These are phyloP conservation scores for Arabidopsis suecica DNA, from an alignment of 345 rosid genomes.

Conservation along the genomic window DNA sequence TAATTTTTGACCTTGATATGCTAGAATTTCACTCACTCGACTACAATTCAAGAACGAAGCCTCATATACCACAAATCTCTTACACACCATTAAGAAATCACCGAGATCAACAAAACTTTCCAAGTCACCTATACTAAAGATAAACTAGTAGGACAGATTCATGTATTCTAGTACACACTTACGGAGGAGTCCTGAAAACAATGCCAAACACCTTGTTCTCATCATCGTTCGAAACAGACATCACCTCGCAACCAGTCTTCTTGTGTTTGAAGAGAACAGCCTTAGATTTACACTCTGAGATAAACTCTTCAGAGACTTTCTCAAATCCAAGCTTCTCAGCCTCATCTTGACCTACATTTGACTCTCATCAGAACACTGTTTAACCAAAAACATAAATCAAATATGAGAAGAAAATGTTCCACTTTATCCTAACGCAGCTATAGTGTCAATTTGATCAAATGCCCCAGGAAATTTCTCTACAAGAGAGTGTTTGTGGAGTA, in stretches of 20 bases:
- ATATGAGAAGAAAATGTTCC: conserved; percentile 1
- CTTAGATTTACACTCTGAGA: conserved; percentile 83
- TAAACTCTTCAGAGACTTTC: conserved; percentile 76
- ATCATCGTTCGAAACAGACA: conserved; percentile 87
- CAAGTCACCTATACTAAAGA: not conserved
- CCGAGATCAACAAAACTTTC: not conserved
- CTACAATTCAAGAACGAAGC: not conserved
- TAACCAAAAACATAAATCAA: not conserved
- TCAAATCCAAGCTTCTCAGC: conserved; percentile 79
- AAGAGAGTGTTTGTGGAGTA: too few relatives aligned
- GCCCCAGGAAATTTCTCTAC: too few relatives aligned
- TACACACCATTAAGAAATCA: not conserved
- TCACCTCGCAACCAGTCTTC: conserved; percentile 85
- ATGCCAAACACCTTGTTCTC: conserved; percentile 87
- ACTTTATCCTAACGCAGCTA: not conserved
- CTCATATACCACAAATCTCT: not conserved
- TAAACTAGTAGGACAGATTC: not conserved
- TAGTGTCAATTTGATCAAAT: not conserved
- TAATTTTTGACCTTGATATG: not conserved
- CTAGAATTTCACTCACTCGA: not conserved
- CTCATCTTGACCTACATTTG: conserved; percentile 58
- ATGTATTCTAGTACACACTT: conserved; percentile 36
- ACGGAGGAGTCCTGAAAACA: conserved; percentile 95
- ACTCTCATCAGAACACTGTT: conserved; percentile 13
- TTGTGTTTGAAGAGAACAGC: conserved; percentile 81